Conservation (phyloP, 768 basidiomycete genomes). For the Lactarius vividus region DNA sequence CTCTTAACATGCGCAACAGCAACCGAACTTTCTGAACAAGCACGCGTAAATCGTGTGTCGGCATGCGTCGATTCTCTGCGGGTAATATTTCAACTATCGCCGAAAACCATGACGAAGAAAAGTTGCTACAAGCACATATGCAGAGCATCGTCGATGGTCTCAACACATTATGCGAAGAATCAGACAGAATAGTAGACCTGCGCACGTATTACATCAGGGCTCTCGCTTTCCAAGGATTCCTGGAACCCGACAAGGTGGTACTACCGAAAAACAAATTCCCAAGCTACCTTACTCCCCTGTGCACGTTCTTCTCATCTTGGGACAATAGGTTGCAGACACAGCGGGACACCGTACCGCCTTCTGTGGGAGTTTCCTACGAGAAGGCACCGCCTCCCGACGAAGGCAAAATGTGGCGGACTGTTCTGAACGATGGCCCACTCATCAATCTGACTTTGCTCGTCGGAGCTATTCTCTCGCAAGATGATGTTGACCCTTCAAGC, state of each 20-base stretch:
- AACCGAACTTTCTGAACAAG: slow-evolving; percentile 5
- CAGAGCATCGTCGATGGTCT: background rate
- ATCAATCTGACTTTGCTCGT: slow-evolving; percentile 6
- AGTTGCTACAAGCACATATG: background rate
- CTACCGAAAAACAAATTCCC: too few species aligned
- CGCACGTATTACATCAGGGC: slow-evolving; percentile 5
- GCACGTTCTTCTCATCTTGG: background rate
- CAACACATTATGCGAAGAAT: background rate
- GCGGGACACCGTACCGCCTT: too few species aligned
- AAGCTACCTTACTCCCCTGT: background rate
- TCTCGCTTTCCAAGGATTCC: slow-evolving; percentile 8
- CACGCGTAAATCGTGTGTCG: background rate
- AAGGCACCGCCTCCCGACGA: too few species aligned
- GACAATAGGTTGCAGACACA: background rate
- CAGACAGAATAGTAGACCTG: background rate
- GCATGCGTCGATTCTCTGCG: slow-evolving; percentile 4
- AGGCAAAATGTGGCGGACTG: background rate
- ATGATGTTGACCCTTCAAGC: too few species aligned
- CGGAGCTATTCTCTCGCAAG: background rate
- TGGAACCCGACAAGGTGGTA: too few species aligned
- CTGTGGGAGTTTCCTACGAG: too few species aligned
- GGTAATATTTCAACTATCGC: background rate
- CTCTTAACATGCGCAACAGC: slow-evolving; percentile 12
- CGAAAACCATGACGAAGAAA: background rate
- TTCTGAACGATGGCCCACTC: slow-evolving; percentile 10